Conservation (phyloP, 2,329 filamentous ascomycete species). For the Pyrenochaeta sp. region DNA sequence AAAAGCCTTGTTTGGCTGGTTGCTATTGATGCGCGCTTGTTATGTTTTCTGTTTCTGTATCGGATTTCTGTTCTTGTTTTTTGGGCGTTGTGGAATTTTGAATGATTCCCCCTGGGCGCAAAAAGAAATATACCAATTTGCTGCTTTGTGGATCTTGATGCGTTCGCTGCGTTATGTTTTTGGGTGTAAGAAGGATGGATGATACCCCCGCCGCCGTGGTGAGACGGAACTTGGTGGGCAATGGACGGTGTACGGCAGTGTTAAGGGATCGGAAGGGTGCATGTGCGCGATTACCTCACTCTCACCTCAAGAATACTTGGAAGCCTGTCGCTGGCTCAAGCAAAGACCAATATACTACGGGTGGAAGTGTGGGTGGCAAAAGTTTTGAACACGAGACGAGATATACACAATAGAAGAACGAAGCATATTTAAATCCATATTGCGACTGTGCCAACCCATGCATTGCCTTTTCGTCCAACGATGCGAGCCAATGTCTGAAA, state of each 20-base stretch:
- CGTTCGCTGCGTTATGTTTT: slow-evolving; percentile 6
- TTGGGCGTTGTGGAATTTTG: slow-evolving; percentile 35
- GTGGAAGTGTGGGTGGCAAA: slow-evolving; percentile 5
- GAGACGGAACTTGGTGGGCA: slow-evolving; percentile 31
- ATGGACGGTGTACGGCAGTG: slow-evolving; percentile 12
- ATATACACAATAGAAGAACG: slow-evolving; percentile 17
- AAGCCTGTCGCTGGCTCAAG: neutral
- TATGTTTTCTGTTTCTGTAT: slow-evolving; percentile 23
- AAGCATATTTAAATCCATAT: slow-evolving; percentile 13
- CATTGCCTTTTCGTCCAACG: neutral
- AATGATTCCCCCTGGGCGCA: slow-evolving; percentile 52
- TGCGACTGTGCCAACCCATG: neutral
- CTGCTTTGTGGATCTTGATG: slow-evolving; percentile 38
- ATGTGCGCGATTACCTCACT: slow-evolving; percentile 4
- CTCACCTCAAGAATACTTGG: neutral
- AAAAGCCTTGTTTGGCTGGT: slow-evolving; percentile 46
- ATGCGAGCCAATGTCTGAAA: neutral
- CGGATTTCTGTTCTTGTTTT: slow-evolving; percentile 26
- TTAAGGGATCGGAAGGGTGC: slow-evolving; percentile 6
- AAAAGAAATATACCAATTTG: slow-evolving; percentile 56
- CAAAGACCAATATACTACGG: neutral
- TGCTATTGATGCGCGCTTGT: slow-evolving; percentile 24
- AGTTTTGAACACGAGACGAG: slow-evolving; percentile 7
- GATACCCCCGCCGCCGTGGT: slow-evolving; percentile 34
- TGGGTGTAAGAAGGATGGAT: slow-evolving; percentile 15